Evolutionary conservation across 345 rosid species (phyloP).

Genomic region (Boechera retrofracta): DNA sequence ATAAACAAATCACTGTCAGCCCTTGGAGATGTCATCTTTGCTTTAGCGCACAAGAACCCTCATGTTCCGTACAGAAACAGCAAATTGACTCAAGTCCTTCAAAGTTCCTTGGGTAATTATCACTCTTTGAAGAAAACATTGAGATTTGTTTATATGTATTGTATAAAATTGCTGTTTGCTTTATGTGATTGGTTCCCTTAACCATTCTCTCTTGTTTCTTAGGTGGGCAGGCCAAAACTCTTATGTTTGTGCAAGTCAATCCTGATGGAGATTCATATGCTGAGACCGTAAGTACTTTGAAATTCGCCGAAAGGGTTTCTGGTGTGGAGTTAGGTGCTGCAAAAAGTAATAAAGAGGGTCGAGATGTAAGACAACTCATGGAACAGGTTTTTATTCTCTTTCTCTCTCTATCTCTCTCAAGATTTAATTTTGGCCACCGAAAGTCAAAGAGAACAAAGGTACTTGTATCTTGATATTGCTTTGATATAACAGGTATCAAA

Average conservation of each 20-base stretch:
- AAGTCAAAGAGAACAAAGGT: background rate
- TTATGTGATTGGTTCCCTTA: slow-evolving; percentile 5
- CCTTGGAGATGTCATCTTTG: slow-evolving; percentile 93
- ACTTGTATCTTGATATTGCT: slow-evolving; percentile 13
- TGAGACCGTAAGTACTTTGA: slow-evolving; percentile 90
- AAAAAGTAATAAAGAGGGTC: slow-evolving; percentile 84
- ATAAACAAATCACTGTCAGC: slow-evolving; percentile 95
- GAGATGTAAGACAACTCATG: slow-evolving; percentile 87
- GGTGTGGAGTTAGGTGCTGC: slow-evolving; percentile 99
- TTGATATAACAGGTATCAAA: slow-evolving; percentile 62
- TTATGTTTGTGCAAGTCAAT: slow-evolving; percentile 96
- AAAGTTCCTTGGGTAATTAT: slow-evolving; percentile 85
- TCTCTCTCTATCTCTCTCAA: background rate
- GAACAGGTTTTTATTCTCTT: slow-evolving; percentile 63
- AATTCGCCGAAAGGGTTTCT: slow-evolving; percentile 96
- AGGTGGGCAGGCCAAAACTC: slow-evolving; percentile 99
- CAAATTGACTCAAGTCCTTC: slow-evolving; percentile 97
- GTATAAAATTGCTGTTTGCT: background rate
- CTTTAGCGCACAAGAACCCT: slow-evolving; percentile 81
- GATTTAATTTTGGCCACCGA: background rate
- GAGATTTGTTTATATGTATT: slow-evolving; percentile 4
- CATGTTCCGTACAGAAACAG: slow-evolving; percentile 97
- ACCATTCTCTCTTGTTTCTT: slow-evolving; percentile 21
- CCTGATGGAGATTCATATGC: slow-evolving; percentile 91
- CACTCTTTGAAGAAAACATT: slow-evolving; percentile 2